phyloP scores from a whole-genome alignment of 306 rosid genomes.

The Abrus pulchellus region DNA sequence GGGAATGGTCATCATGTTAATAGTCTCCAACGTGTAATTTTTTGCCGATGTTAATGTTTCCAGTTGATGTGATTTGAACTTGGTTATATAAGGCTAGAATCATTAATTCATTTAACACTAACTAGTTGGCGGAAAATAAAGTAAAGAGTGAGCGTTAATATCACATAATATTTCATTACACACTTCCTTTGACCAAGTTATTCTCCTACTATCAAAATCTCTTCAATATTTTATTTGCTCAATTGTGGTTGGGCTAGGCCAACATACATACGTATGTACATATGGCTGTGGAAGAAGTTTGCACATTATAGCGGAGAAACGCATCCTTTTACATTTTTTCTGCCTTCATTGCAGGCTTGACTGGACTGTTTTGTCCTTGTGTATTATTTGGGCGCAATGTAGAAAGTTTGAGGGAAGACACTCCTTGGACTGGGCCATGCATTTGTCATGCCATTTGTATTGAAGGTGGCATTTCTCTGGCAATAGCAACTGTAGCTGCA shows the following conservation, averaged over 20 bases:
- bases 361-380: conserved; percentile 93
- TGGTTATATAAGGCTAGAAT: conserved; percentile 1
- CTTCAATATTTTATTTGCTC: conserved; percentile 32
- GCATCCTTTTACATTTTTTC: conserved; percentile 36
- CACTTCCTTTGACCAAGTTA: conserved; percentile 9
- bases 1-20: conserved; percentile 5
- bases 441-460: conserved; percentile 89
- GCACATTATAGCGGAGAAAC: background rate
- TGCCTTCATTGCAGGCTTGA: conserved; percentile 68
- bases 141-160: background rate
- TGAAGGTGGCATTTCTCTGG: conserved; percentile 94
- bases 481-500: conserved; percentile 71
- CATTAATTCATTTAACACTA: conserved; percentile 23
- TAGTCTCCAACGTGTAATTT: conserved; percentile 14
- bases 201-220: conserved; percentile 29
- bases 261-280: too few species aligned
- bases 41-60: background rate
- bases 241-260: background rate
- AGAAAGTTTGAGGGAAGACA: conserved; percentile 79
- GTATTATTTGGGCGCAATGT: conserved; percentile 91
- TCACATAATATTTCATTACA: conserved; percentile 11
- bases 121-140: background rate
- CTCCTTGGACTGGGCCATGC: conserved; percentile 86
- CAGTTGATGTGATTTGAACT: conserved; percentile 1
- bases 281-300: conserved; percentile 9